phyloP scores from a whole-genome alignment of 441 rosid species.

The Pelargonium myrrhifolium region DNA sequence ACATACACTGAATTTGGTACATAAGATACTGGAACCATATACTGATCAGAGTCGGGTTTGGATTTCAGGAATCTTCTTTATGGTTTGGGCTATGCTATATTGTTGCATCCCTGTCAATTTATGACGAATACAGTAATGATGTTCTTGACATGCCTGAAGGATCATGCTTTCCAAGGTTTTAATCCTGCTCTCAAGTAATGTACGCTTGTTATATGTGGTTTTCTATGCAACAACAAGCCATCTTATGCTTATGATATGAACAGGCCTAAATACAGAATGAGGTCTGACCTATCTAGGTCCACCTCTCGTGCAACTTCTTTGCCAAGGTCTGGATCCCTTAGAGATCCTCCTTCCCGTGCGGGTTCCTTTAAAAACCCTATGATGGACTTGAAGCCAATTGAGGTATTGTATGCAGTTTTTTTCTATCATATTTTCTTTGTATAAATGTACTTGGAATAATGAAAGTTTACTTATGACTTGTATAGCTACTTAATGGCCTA shows the following conservation, averaged over 20 bases:
- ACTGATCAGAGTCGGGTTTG: neutral
- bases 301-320: constrained; percentile 10
- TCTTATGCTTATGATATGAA: constrained; percentile 5
- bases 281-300: constrained; percentile 7
- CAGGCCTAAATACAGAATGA: constrained; percentile 15
- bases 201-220: neutral
- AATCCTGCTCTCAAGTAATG: neutral
- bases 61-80: constrained; percentile 22
- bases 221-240: neutral
- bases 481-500: constrained; percentile 16
- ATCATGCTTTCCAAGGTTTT: constrained; percentile 25
- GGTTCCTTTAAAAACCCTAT: constrained; percentile 9
- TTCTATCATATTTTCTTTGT: neutral
- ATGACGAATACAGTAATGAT: constrained; percentile 25
- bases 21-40: neutral
- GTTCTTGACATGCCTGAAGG: constrained; percentile 27
- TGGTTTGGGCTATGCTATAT: constrained; percentile 23
- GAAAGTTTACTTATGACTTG: neutral
- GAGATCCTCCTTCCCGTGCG: constrained; percentile 14
- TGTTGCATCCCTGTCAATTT: constrained; percentile 20
- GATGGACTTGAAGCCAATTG: constrained; percentile 20
- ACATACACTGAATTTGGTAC: neutral
- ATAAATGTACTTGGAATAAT: neutral
- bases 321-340: constrained; percentile 11
- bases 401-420: constrained; percentile 14